Evolutionary conservation across 805 yeast species (phyloP).

Genomic region (Pichia manshurica): DNA sequence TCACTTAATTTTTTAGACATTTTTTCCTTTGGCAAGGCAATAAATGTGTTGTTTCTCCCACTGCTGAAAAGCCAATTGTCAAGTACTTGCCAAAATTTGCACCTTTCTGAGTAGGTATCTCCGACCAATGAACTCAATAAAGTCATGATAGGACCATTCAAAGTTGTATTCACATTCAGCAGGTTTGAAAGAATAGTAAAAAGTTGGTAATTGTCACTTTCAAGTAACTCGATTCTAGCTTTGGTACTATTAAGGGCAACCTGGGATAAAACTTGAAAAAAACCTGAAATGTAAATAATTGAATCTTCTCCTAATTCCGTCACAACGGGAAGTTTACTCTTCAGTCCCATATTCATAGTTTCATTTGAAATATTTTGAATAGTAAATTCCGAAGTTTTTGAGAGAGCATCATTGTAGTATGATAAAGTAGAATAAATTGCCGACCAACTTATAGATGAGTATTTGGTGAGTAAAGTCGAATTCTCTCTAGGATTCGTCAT

Average conservation of each 20-base stretch:
- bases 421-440: constrained; percentile 31
- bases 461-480: constrained; percentile 22
- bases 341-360: neutral
- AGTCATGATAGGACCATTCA: constrained; percentile 47
- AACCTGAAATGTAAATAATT: constrained; percentile 64
- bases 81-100: constrained; percentile 58
- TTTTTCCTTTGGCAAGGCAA: constrained; percentile 33
- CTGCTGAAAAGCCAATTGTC: constrained; percentile 62
- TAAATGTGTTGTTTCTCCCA: constrained; percentile 14
- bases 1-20: constrained; percentile 9
- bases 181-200: constrained; percentile 25
- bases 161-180: constrained; percentile 23
- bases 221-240: constrained; percentile 29
- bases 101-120: constrained; percentile 34
- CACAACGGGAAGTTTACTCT: constrained; percentile 21
- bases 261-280: constrained; percentile 57
- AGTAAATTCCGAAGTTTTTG: constrained; percentile 7
- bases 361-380: constrained; percentile 2
- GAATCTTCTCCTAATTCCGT: constrained; percentile 77
- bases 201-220: constrained; percentile 30
- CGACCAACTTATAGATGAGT: constrained; percentile 33
- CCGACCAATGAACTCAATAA: constrained; percentile 55
- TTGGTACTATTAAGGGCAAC: constrained; percentile 39
- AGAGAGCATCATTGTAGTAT: constrained; percentile 28
- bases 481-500: constrained; percentile 13